A percentile compares a stretch with the other conserved stretches of the same genome.
These are phyloP conservation scores for Globisporangium echinulatum DNA, from an alignment of 352 stramenopile genomes.

Conservation along the genomic window DNA sequence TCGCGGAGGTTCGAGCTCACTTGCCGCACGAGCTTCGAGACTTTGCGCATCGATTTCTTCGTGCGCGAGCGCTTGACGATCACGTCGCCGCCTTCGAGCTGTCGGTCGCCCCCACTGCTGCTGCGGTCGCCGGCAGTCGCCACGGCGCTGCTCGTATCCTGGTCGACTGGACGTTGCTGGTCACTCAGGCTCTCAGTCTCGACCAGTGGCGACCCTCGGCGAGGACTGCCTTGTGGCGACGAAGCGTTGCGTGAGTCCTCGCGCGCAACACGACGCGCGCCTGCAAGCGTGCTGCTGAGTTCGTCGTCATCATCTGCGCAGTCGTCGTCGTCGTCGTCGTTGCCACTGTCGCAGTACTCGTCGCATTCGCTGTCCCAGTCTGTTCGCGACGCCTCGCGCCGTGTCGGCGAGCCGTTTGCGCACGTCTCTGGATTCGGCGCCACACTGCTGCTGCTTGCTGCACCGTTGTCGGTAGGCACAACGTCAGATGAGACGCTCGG, in stretches of 20 bases:
- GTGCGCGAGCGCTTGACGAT: slow-evolving; percentile 57
- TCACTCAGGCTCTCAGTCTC: neutral
- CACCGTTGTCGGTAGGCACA: neutral
- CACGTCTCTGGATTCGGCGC: neutral
- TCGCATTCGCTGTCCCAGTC: slow-evolving; percentile 21
- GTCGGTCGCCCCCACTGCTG: slow-evolving; percentile 10
- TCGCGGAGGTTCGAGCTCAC: slow-evolving; percentile 63
- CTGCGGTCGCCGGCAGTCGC: neutral
- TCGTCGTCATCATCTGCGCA: slow-evolving; percentile 28
- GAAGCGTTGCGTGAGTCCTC: neutral
- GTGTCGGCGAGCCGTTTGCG: neutral
- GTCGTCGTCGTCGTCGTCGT: slow-evolving; percentile 19
- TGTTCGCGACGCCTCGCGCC: neutral
- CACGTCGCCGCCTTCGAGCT: slow-evolving; percentile 23
- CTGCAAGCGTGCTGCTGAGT: slow-evolving; percentile 10
- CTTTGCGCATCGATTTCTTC: slow-evolving; percentile 67
- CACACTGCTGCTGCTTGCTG: neutral
- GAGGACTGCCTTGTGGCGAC: neutral
- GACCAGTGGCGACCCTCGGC: neutral
- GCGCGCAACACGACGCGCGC: neutral
- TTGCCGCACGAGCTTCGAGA: slow-evolving; percentile 53
- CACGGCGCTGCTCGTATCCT: neutral
- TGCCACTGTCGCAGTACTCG: slow-evolving; percentile 21
- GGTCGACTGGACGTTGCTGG: neutral
- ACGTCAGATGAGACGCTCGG: slow-evolving; percentile 1